Percentiles rank a stretch among this genome's conserved stretches.
Conservation (phyloP, 345 rosid species). For the Geranium rotundifolium region DNA sequence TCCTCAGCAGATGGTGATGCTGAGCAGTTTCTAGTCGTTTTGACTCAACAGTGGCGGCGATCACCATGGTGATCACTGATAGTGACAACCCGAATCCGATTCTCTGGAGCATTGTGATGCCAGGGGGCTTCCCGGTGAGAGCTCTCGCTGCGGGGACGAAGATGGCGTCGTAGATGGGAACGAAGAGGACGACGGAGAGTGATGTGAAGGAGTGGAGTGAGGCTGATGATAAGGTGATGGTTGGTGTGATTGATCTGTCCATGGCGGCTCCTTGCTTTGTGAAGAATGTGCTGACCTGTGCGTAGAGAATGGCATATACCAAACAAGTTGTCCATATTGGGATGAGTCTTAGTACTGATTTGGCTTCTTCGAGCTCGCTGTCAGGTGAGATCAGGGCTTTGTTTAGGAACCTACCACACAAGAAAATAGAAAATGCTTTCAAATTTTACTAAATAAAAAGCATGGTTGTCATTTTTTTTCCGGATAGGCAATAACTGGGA, state of each 20-base stretch:
- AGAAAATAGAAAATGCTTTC: neutral
- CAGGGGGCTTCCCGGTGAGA: slow-evolving; percentile 34
- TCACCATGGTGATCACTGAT: slow-evolving; percentile 31
- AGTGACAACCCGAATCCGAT: slow-evolving; percentile 46
- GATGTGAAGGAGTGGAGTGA: slow-evolving; percentile 36
- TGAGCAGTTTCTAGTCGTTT: slow-evolving; percentile 36
- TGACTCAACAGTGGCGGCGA: slow-evolving; percentile 39
- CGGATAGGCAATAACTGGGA: no score
- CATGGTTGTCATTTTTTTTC: no score
- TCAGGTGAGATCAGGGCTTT: slow-evolving; percentile 32
- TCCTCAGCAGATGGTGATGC: slow-evolving; percentile 39
- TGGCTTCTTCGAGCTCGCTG: slow-evolving; percentile 51
- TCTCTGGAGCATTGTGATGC: slow-evolving; percentile 62
- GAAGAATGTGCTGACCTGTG: slow-evolving; percentile 49
- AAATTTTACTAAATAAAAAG: no score
- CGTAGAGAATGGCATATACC: slow-evolving; percentile 35
- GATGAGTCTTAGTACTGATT: slow-evolving; percentile 37
- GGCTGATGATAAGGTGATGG: slow-evolving; percentile 34
- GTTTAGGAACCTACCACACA: slow-evolving; percentile 31
- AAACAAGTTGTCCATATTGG: slow-evolving; percentile 49
- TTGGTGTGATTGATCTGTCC: slow-evolving; percentile 34
- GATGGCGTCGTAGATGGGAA: slow-evolving; percentile 40
- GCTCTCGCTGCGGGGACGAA: slow-evolving; percentile 40
- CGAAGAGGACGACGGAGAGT: slow-evolving; percentile 26
- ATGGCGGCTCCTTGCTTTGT: slow-evolving; percentile 56